A percentile compares a stretch with the other conserved stretches of the same genome.
These are phyloP conservation scores for Sclerospora graminicola DNA, from an alignment of 352 stramenopile species.

Conservation along the genomic window DNA sequence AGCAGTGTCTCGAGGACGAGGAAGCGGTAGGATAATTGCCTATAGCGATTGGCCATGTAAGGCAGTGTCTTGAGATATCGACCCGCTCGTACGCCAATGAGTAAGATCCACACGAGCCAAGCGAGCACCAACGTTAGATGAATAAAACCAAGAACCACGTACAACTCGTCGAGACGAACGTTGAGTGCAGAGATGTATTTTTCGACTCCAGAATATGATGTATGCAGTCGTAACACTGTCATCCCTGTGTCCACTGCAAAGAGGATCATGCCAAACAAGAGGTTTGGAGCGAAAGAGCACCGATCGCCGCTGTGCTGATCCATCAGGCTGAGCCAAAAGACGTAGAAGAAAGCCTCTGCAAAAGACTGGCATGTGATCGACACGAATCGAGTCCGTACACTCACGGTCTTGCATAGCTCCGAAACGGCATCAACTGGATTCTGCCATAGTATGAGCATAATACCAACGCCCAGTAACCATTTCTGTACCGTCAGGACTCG, in stretches of 20 bases:
- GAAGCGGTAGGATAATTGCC: constrained; percentile 84
- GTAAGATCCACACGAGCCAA: constrained; percentile 69
- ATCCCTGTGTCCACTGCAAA: constrained; percentile 47
- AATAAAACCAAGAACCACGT: constrained; percentile 54
- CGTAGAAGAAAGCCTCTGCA: constrained; percentile 64
- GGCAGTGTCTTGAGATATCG: constrained; percentile 52
- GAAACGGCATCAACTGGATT: constrained; percentile 67
- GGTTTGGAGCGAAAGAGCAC: constrained; percentile 18
- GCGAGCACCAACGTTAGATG: constrained; percentile 44
- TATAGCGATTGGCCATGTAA: constrained; percentile 81
- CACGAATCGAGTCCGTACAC: constrained; percentile 51
- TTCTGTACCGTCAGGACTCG: constrained; percentile 56
- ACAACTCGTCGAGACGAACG: constrained; percentile 37
- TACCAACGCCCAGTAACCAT: constrained; percentile 52
- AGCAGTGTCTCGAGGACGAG: constrained; percentile 65
- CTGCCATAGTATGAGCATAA: constrained; percentile 74
- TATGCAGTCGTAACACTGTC: constrained; percentile 56
- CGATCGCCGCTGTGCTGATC: constrained; percentile 50
- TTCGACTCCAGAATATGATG: constrained; percentile 24
- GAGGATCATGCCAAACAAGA: constrained; percentile 23
- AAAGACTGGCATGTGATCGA: constrained; percentile 59
- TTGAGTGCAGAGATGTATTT: constrained; percentile 1
- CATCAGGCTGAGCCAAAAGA: constrained; percentile 75
- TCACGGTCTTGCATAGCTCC: constrained; percentile 43
- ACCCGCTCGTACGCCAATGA: constrained; percentile 42